Evolutionary conservation across 108 stramenopile species (phyloP), one percentile per base, ranked within the genome.

Genomic region (Craspedostauros australis): DNA sequence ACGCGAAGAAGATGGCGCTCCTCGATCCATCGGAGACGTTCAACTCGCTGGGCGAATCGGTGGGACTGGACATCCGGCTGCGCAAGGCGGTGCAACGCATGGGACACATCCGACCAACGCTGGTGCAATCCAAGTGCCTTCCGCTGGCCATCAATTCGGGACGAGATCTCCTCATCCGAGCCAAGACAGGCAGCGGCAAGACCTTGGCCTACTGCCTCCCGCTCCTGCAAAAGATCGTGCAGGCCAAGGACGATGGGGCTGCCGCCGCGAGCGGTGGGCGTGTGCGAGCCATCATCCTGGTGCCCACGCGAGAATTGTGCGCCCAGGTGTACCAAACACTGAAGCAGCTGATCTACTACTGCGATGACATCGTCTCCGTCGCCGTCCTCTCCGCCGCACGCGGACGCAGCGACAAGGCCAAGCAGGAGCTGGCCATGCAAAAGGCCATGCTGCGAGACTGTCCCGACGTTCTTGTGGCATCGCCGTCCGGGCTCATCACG

Each of bases 161-260:
- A 15, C 76, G 95, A 15, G 98, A 99, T 68, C 58, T 97, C 41
- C 68, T 99, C 14, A 91, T 95, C 8, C 57, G 95, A 60, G 95
- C 96, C 6, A 73, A 95, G 22, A 99, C 98, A 0, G 98, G 98
- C n/a, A 85, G 79, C 19, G 98, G 98, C 6, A 99, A 99, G 62
- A 99, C 96, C 2, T 54, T 95, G 25, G 96, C 95, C 0, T 99
- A 93, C 57, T 82, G 76, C 40, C 60, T 99, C 5, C 98, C 98
- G 4, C 50, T 95, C 8, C 60, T 99, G 39, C 94, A 99, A 23
- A 96, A 95, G 52, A 75, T 99, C 40, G 68, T 99, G 34, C 30
- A 48, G 40, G 34, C 49, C 11, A 85, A 82, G 46, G 38, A 21
- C 1, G 30, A 31, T 54, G 45, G 15, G 11, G 56, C 51, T 14